Percentiles rank a stretch among this genome's conserved stretches.
Evolutionary conservation across 352 stramenopile genomes (phyloP).

Genomic region (Thraustochytrium striatum): DNA sequence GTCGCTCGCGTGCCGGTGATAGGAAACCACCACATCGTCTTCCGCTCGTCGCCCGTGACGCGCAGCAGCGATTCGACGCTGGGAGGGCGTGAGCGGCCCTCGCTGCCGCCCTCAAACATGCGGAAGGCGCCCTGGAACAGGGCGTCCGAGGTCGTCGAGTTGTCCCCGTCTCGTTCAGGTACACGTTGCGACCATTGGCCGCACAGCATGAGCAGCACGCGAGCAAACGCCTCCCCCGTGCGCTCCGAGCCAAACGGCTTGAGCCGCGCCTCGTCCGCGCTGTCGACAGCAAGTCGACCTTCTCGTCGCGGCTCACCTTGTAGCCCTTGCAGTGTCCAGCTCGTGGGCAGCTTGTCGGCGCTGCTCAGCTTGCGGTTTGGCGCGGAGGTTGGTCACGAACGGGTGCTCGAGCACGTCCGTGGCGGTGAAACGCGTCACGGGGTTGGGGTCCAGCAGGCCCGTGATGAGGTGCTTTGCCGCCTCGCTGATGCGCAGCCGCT

Average conservation of each 20-base stretch:
- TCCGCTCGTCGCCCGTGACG: slow-evolving; percentile 30
- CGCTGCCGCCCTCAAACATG: slow-evolving; percentile 27
- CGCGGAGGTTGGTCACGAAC: neutral
- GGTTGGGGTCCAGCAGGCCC: slow-evolving; percentile 34
- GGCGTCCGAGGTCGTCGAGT: slow-evolving; percentile 13
- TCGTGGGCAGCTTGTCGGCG: slow-evolving; percentile 8
- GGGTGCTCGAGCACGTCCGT: slow-evolving; percentile 43
- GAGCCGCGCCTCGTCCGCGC: neutral
- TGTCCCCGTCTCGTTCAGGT: neutral
- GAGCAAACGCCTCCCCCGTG: slow-evolving; percentile 25
- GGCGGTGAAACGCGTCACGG: slow-evolving; percentile 38
- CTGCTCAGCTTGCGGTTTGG: neutral
- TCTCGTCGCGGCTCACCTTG: neutral
- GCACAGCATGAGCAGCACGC: slow-evolving; percentile 26
- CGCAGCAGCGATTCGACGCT: slow-evolving; percentile 7
- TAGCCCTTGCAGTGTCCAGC: slow-evolving; percentile 43
- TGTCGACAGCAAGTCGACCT: slow-evolving; percentile 11
- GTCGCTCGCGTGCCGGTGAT: too few species aligned
- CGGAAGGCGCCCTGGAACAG: slow-evolving; percentile 17
- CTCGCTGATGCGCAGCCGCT: slow-evolving; percentile 19
- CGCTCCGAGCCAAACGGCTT: slow-evolving; percentile 24
- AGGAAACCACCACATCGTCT: too few species aligned
- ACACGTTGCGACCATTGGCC: too few species aligned
- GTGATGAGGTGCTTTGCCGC: slow-evolving; percentile 44
- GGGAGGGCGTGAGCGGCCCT: neutral